Conservation (phyloP, 169 alveolate genomes). For the Eimeria maxima region DNA sequence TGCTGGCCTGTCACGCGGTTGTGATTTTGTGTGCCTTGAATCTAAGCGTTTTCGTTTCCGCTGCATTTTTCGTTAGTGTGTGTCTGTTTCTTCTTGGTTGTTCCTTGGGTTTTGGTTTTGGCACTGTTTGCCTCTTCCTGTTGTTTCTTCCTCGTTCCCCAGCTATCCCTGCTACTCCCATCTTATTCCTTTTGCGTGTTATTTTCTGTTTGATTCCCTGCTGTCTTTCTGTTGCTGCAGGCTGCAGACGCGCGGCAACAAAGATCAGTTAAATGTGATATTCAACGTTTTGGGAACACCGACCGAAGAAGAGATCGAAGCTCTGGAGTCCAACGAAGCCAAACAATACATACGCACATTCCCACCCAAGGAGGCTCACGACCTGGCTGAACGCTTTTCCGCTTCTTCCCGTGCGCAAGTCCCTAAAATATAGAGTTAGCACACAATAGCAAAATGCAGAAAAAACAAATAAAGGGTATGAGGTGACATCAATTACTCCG, state of each 20-base stretch:
- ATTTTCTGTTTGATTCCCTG: no score
- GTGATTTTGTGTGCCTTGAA: not conserved
- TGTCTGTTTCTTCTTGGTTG: not conserved
- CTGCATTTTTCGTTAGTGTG: not conserved
- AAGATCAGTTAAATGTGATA: slow-evolving; percentile 97
- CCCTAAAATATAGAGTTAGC: not conserved
- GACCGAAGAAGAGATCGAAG: slow-evolving; percentile 95
- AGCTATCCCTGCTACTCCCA: not conserved
- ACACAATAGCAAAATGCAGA: not conserved
- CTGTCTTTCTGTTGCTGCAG: slow-evolving; percentile 32
- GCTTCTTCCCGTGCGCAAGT: slow-evolving; percentile 90
- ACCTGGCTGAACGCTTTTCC: slow-evolving; percentile 89
- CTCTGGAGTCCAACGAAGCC: slow-evolving; percentile 93
- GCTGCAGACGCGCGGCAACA: slow-evolving; percentile 91
- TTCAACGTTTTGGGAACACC: slow-evolving; percentile 99
- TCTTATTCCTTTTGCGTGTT: not conserved
- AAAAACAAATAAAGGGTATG: not conserved
- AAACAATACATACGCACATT: slow-evolving; percentile 91
- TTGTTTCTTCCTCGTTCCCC: no score
- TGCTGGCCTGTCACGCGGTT: not conserved
- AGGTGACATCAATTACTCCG: not conserved
- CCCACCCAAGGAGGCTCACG: slow-evolving; percentile 89
- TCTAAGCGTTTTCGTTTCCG: not conserved
- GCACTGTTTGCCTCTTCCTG: no score
- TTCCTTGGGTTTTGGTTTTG: no score